Evolutionary conservation across 2,329 filamentous ascomycete species (phyloP), one percentile per base, ranked within the genome.

Genomic region (Aspergillus fructus): DNA sequence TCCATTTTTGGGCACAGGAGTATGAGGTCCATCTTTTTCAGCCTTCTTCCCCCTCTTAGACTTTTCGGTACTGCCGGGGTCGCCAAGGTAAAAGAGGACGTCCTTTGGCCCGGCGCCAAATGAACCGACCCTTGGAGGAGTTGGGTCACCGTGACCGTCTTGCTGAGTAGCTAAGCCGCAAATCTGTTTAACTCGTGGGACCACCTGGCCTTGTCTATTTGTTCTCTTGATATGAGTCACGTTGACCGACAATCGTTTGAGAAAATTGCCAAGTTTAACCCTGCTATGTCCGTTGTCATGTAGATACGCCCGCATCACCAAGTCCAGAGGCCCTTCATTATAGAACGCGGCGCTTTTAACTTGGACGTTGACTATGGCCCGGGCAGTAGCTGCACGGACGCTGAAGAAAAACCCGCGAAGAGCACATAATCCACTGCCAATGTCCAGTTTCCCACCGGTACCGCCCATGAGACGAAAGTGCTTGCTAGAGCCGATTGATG

Each of bases 321-420:
- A 30, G 3, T 51, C 55, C 21, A 86, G 68, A 3, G 72, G 69
- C 1, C 76, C 76, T 2, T 76, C 63, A 60, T 82, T 77, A 68
- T 85, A 85, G 64, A 85, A 87, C 0, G 84, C 83, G 2, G 79
- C 77, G 46, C 81, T 81, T 8, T 83, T 83, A 23, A 88, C 84
- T 57, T 89, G 86, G 3, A 88, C 74, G 56, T 89, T 89, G 13
- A 88, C 68, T 1, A 89, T 66, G 4, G 88, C 72, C 3, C 85
- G 78, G 40, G 78, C 79, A 13, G 83, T 82, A 2, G 83, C 81
- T 2, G 83, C 79, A 4, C 86, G 82, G 30, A 85, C 81, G 64
- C 84, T 87, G 11, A 84, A 76, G 64, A 83, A 88, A 69, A 83
- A 89, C 0, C 86, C 86, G 41, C 85, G 78, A 4, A 86, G 68